A percentile compares a stretch with the other conserved stretches of the same genome.
Evolutionary conservation across 2,329 filamentous ascomycete genomes (phyloP).

Genomic region (Diaporthe batatas): DNA sequence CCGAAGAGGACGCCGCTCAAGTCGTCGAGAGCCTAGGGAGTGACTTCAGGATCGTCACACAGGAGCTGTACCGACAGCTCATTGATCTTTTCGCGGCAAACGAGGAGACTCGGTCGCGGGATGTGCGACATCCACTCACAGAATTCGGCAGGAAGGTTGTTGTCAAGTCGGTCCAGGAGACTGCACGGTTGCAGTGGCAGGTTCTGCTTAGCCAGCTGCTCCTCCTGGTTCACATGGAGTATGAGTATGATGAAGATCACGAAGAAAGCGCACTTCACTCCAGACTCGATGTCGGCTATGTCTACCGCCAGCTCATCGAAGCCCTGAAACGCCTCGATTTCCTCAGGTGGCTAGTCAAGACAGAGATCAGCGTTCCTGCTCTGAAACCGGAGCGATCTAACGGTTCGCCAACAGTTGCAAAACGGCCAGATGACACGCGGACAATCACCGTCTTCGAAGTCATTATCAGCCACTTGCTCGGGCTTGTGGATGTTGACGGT

Average conservation of each 20-base stretch:
- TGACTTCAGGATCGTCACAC: conserved; percentile 70
- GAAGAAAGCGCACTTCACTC: conserved; percentile 75
- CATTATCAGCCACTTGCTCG: conserved; percentile 73
- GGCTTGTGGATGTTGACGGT: conserved; percentile 68
- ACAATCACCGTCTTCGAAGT: conserved; percentile 71
- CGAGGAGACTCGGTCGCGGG: conserved; percentile 60
- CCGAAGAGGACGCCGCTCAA: conserved; percentile 82
- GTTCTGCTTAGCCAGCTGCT: conserved; percentile 86
- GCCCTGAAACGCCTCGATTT: conserved; percentile 81
- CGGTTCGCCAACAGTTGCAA: conserved; percentile 50
- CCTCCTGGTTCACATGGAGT: conserved; percentile 87
- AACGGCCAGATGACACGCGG: conserved; percentile 62
- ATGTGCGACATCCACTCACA: conserved; percentile 70
- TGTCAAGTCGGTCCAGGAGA: conserved; percentile 84
- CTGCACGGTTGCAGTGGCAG: conserved; percentile 77
- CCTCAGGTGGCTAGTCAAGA: conserved; percentile 76
- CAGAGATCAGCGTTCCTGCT: conserved; percentile 66
- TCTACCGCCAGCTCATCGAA: conserved; percentile 78
- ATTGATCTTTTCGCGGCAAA: conserved; percentile 60
- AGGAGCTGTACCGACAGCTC: conserved; percentile 67
- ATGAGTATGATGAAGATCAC: conserved; percentile 75
- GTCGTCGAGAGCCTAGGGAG: conserved; percentile 78
- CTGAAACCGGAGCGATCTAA: conserved; percentile 55
- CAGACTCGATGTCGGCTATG: conserved; percentile 74
- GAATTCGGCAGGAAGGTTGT: conserved; percentile 82